Percentiles rank a stretch among this genome's conserved stretches.
phyloP scores from a whole-genome alignment of 768 basidiomycete species.

The Pleurotus djamor region DNA sequence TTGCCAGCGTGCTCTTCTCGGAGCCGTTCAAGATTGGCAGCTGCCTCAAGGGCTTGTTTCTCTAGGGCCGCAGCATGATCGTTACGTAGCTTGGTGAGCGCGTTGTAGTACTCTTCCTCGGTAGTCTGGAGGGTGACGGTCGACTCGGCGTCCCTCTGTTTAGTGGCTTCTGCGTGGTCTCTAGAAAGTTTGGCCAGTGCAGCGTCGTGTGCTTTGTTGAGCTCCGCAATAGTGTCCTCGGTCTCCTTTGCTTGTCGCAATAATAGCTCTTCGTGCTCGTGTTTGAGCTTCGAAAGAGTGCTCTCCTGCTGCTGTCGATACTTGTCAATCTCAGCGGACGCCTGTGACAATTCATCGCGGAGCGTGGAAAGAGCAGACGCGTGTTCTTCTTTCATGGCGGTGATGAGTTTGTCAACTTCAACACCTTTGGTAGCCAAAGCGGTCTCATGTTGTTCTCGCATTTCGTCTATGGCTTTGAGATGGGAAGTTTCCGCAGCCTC shows the following conservation, averaged over 20 bases:
- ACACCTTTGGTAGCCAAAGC: conserved; percentile 32
- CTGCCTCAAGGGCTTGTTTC: conserved; percentile 56
- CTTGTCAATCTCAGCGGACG: conserved; percentile 39
- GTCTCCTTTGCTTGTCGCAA: conserved; percentile 54
- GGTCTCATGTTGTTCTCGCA: conserved; percentile 47
- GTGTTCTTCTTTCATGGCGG: conserved; percentile 50
- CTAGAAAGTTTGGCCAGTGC: conserved; percentile 41
- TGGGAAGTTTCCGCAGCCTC: conserved; percentile 52
- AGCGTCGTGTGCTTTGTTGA: conserved; percentile 54
- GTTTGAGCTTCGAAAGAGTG: conserved; percentile 54
- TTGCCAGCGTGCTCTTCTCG: conserved; percentile 76
- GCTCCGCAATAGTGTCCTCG: conserved; percentile 41
- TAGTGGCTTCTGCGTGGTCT: conserved; percentile 55
- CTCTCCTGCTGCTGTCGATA: conserved; percentile 58
- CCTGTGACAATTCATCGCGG: conserved; percentile 41
- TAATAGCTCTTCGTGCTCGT: conserved; percentile 54
- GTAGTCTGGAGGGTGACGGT: conserved; percentile 60
- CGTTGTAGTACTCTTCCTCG: conserved; percentile 82
- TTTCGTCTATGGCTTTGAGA: conserved; percentile 41
- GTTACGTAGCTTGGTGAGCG: conserved; percentile 69
- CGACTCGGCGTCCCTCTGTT: conserved; percentile 60
- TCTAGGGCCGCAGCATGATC: conserved; percentile 70
- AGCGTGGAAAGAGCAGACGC: conserved; percentile 23
- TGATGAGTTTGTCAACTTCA: conserved; percentile 46
- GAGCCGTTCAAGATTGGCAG: conserved; percentile 65